Conservation (phyloP, 495 filamentous ascomycete species). For the Tuber microsphaerosporum region DNA sequence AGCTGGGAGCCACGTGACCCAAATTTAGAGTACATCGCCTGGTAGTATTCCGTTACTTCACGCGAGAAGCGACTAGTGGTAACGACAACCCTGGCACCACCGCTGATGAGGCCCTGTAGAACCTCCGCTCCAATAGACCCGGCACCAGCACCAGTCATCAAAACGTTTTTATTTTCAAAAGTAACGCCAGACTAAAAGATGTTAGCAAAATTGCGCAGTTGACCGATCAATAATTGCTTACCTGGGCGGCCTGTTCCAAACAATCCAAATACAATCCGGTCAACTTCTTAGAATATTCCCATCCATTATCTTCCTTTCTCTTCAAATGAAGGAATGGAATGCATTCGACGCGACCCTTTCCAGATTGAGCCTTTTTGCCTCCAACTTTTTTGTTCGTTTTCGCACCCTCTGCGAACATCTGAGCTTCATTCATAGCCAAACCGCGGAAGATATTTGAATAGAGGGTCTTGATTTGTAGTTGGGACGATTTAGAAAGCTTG, state of each 20-base stretch:
- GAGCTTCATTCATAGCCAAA: conserved; percentile 91
- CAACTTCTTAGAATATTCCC: conserved; percentile 98
- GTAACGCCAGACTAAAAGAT: conserved; percentile 59
- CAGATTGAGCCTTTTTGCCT: conserved; percentile 14
- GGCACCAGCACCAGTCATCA: conserved; percentile 97
- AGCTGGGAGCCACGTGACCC: conserved; percentile 91
- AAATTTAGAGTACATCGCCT: conserved; percentile 92
- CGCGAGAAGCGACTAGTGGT: conserved; percentile 94
- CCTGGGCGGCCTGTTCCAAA: conserved; percentile 74
- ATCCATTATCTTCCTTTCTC: conserved; percentile 86
- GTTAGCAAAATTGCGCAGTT: conserved; percentile 12
- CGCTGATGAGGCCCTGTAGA: conserved; percentile 89
- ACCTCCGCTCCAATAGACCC: conserved; percentile 99
- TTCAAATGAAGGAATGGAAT: conserved; percentile 97
- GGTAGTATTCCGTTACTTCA: conserved; percentile 98
- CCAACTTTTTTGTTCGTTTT: conserved; percentile 62
- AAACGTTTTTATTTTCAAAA: conserved; percentile 88
- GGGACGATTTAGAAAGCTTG: conserved; percentile 86
- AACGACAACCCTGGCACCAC: conserved; percentile 90
- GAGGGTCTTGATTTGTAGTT: conserved; percentile 86
- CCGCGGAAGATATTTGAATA: conserved; percentile 91
- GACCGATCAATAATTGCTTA: conserved; percentile 5
- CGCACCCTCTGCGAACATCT: conserved; percentile 67
- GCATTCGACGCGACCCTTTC: conserved; percentile 60
- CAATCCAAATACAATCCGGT: conserved; percentile 87